Base-by-base conservation (phyloP, 2,329 filamentous ascomycete genomes). In the Phaeoacremonium minimum region DNA sequence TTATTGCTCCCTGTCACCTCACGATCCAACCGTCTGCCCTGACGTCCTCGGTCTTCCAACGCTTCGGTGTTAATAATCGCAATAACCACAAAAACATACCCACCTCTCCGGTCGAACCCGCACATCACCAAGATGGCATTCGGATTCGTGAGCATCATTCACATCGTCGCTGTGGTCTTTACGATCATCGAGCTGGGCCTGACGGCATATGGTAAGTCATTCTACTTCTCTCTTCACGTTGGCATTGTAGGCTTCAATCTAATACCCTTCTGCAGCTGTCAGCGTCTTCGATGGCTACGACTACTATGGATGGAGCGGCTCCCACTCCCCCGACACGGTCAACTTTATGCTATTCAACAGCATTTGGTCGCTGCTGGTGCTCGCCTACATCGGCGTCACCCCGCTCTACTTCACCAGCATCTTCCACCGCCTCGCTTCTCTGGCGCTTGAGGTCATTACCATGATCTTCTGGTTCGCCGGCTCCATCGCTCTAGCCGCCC, bases 381-480 rank as follows among this genome's bases (percentile, higher is more conserved):
- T 91, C 20, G 58, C 75, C 37, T 91, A 89, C 59, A 73, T 94
- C 42, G 70, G 80, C 49, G 44, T 90, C 33, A 69, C 80, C 4
- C 85, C 86, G 1, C 64, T 75, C 30, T 81, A 80, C 60, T 67
- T 80, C 49, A 69, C 75, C 4, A 65, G 66, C 16, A 50, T 79
- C 9, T 80, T 81, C 49, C 78, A 87, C 58, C 75, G 72, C 35
- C 76, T 78, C 34, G 77, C 72, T 30, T 75, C 88, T 13, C 66
- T 90, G 14, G 80, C 52, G 2, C 69, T 87, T 19, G 85, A 94
- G 52, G 69, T 67, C 32, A 47, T 93, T 16, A 93, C 87, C 8
- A 82, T 84, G 64, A 71, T 94, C 38, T 94, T 94, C 68, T 95
- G 89, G 89, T 93, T 96, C 54, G 82, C 84, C 1, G 88, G 87